These are phyloP conservation scores for Pontederia paniculata DNA, from an alignment of 176 grass and related monocot genomes.

Conservation along the genomic window DNA sequence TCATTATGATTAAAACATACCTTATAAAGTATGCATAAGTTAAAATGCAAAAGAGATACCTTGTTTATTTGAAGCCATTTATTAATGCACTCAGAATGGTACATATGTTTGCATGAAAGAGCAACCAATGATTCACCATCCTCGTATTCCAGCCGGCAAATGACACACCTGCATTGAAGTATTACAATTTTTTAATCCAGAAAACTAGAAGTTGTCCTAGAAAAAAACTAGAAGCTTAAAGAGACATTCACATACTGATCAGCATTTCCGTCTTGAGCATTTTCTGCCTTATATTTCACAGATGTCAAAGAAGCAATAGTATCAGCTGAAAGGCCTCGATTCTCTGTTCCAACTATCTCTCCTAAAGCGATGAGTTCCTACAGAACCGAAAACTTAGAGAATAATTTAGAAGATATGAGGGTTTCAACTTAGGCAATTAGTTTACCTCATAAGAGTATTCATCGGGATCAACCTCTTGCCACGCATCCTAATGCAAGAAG, in stretches of 20 bases:
- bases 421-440: conserved; percentile 5
- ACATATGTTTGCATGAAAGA: conserved; percentile 85
- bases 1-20: neutral
- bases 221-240: conserved; percentile 20
- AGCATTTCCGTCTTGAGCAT: conserved; percentile 63
- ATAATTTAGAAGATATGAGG: conserved; percentile 13
- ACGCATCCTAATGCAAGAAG: conserved; percentile 61
- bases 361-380: conserved; percentile 94
- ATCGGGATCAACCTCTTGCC: conserved; percentile 94
- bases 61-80: conserved; percentile 99
- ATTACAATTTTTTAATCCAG: conserved; percentile 3
- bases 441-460: conserved; percentile 91
- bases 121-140: conserved; percentile 78
- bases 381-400: conserved; percentile 26
- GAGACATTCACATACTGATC: conserved; percentile 66
- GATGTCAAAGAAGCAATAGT: conserved; percentile 85
- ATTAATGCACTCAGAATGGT: conserved; percentile 88
- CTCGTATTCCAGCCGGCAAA: conserved; percentile 94
- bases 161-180: conserved; percentile 54
- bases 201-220: conserved; percentile 15
- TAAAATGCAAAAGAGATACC: conserved; percentile 31
- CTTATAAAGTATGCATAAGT: neutral
- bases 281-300: conserved; percentile 69
- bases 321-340: conserved; percentile 79
- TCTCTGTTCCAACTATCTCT: conserved; percentile 86